These are phyloP conservation scores for Penicillium nordicum DNA, from an alignment of 2,329 filamentous ascomycete species.

Conservation along the genomic window DNA sequence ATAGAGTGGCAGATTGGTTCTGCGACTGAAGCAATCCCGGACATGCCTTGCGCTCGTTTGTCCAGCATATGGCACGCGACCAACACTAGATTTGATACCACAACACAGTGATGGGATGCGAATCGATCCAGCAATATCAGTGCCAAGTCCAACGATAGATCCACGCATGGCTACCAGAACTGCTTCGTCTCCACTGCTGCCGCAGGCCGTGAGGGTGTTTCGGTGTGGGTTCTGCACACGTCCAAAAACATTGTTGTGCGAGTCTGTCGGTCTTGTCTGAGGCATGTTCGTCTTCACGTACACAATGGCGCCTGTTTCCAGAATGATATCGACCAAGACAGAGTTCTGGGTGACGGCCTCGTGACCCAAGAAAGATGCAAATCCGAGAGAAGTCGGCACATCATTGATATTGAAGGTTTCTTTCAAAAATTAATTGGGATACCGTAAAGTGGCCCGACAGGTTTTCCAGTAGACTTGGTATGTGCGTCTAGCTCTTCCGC, in stretches of 20 bases:
- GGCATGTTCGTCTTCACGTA: slow-evolving; percentile 31
- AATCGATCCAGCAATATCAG: slow-evolving; percentile 35
- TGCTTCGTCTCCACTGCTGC: slow-evolving; percentile 30
- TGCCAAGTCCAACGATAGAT: slow-evolving; percentile 30
- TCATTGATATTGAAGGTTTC: slow-evolving; percentile 18
- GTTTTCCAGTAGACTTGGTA: slow-evolving; percentile 16
- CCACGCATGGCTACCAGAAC: slow-evolving; percentile 33
- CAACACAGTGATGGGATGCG: slow-evolving; percentile 34
- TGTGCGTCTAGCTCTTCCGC: slow-evolving; percentile 34
- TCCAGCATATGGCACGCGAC: slow-evolving; percentile 29
- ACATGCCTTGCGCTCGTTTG: slow-evolving; percentile 18
- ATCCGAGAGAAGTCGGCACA: slow-evolving; percentile 19
- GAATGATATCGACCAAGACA: slow-evolving; percentile 10
- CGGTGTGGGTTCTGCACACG: slow-evolving; percentile 23
- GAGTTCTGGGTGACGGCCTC: background rate
- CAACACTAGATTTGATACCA: slow-evolving; percentile 31
- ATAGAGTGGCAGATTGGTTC: slow-evolving; percentile 15
- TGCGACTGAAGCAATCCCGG: slow-evolving; percentile 11
- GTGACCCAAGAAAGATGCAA: slow-evolving; percentile 17
- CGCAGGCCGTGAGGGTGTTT: slow-evolving; percentile 18
- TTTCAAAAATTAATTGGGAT: slow-evolving; percentile 36
- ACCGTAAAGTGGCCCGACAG: slow-evolving; percentile 34
- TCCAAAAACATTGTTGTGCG: slow-evolving; percentile 24
- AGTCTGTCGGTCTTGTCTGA: slow-evolving; percentile 27
- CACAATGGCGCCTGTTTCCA: slow-evolving; percentile 22